A percentile compares a stretch with the other conserved stretches of the same genome.
These are phyloP conservation scores for Diaporthe sp. DNA, from an alignment of 2,329 filamentous ascomycete species.

Conservation along the genomic window DNA sequence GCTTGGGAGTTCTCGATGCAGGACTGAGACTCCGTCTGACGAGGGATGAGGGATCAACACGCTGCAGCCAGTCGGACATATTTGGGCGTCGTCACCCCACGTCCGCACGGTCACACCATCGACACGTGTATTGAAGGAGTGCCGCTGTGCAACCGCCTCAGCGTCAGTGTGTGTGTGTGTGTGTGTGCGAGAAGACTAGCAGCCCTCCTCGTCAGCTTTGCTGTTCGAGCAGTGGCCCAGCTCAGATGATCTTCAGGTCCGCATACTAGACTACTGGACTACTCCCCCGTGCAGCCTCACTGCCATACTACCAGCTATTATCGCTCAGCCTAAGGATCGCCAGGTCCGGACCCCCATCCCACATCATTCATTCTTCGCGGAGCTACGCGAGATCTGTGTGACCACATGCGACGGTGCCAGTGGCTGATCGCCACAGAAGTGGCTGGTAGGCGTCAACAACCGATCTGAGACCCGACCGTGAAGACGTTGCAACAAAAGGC, in stretches of 20 bases:
- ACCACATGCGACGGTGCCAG: conserved; percentile 23
- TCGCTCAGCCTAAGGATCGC: conserved; percentile 18
- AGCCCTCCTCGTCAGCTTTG: conserved; percentile 16
- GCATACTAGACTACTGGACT: not conserved
- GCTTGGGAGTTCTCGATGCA: not conserved
- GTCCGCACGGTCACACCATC: conserved; percentile 25
- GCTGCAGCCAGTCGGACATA: conserved; percentile 28
- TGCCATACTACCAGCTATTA: conserved; percentile 5
- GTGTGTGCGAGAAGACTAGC: not conserved
- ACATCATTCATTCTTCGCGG: conserved; percentile 17
- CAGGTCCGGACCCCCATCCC: conserved; percentile 18
- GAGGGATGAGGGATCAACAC: conserved; percentile 17
- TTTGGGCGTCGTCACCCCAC: conserved; percentile 34
- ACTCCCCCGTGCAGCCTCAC: not conserved
- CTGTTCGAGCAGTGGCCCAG: not conserved
- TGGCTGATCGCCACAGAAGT: conserved; percentile 16
- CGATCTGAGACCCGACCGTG: conserved; percentile 34
- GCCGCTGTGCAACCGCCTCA: conserved; percentile 16
- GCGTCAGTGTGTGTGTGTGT: conserved; percentile 13
- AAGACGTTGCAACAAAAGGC: conserved; percentile 28
- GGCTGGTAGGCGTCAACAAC: conserved; percentile 25
- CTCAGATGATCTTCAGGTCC: conserved; percentile 19
- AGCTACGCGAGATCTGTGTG: conserved; percentile 31
- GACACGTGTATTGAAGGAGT: conserved; percentile 36
- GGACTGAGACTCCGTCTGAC: not conserved